Evolutionary conservation across 2,329 filamentous ascomycete genomes (phyloP), one percentile per base, ranked within the genome.

Genomic region (Trichoderma simmonsii): DNA sequence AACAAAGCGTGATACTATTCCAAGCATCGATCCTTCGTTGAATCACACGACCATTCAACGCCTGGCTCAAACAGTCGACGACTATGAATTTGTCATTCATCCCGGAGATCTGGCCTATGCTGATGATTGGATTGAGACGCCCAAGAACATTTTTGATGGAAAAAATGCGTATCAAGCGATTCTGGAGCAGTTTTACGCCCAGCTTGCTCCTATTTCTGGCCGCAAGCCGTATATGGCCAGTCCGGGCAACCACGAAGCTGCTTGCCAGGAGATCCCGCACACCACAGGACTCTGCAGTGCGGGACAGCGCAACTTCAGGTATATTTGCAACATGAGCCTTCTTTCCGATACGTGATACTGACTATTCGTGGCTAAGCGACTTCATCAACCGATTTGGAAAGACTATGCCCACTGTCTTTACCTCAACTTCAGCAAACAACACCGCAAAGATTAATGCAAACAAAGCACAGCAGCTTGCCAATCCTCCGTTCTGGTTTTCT

Each of bases 21-120:
- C 86, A 0, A 73, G 73, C 6, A 79, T 89, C 51, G 78, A 86
- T 4, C 86, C 87, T 3, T 83, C 84, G 11, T 80, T 88, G 1
- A 87, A 89, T 75, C 87, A 89, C 79, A 87, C 86, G 3, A 90
- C 88, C n/a, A 90, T 90, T 71, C 82, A 81, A 18, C 83, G 83
- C 3, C 83, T 90, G 2, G 86, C 86, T 3, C 76, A 80, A 15
- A 88, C 83, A 0, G 81, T 86, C 39, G 79, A 89, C 74, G 83
- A 87, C 72, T 89, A 89, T 75, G 88, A 90, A 74, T 79, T 90
- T 59, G 79, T 87, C 57, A 77, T 87, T 34, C 86, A 88, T 74
- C 85, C 85, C 0, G 86, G 86, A 6, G 88, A 90, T 75, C 81
- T 90, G 15, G 87, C 79, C 0, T 90, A 90, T 74, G 87, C 88